Percentiles rank a stretch among this genome's conserved stretches.
phyloP scores from a whole-genome alignment of 805 yeast genomes.

The Ogataea nonfermentans region DNA sequence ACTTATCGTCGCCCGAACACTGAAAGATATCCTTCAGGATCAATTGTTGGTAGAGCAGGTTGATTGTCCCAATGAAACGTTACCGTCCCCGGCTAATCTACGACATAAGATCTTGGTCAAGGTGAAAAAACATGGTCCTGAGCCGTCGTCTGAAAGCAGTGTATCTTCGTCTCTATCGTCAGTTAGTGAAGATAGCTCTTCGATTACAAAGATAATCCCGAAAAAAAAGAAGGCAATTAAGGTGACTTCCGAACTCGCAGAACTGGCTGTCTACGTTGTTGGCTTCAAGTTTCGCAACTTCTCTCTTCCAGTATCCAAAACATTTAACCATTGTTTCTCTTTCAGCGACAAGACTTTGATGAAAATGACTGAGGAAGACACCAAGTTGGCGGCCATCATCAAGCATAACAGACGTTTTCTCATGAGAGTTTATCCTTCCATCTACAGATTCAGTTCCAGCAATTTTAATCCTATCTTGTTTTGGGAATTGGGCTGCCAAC shows the following conservation, averaged over 20 bases:
- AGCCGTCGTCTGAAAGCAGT: conserved; percentile 4
- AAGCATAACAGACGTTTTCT: conserved; percentile 76
- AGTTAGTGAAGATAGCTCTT: conserved; percentile 27
- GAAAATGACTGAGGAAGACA: conserved; percentile 60
- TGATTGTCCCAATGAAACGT: conserved; percentile 20
- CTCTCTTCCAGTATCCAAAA: conserved; percentile 81
- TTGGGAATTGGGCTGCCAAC: conserved; percentile 86
- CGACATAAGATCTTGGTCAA: conserved; percentile 74
- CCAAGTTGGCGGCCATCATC: conserved; percentile 51
- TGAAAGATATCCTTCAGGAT: conserved; percentile 60
- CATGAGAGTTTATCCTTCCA: conserved; percentile 87
- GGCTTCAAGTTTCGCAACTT: conserved; percentile 81
- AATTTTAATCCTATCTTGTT: conserved; percentile 77
- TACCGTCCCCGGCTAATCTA: conserved; percentile 75
- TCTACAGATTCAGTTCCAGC: conserved; percentile 68
- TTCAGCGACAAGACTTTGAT: conserved; percentile 72
- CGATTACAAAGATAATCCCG: conserved; percentile 25
- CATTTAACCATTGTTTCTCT: conserved; percentile 80
- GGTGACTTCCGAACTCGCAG: conserved; percentile 46
- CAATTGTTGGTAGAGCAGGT: conserved; percentile 45
- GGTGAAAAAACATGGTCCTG: conserved; percentile 51
- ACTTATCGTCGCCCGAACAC: conserved; percentile 46
- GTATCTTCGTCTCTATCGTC: conserved; percentile 34
- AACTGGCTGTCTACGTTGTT: conserved; percentile 66
- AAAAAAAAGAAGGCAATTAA: conserved; percentile 21